Percentiles rank a stretch among this genome's conserved stretches.
Conservation (phyloP, 2,329 filamentous ascomycete genomes). For the Neopestalotiopsis sp. region DNA sequence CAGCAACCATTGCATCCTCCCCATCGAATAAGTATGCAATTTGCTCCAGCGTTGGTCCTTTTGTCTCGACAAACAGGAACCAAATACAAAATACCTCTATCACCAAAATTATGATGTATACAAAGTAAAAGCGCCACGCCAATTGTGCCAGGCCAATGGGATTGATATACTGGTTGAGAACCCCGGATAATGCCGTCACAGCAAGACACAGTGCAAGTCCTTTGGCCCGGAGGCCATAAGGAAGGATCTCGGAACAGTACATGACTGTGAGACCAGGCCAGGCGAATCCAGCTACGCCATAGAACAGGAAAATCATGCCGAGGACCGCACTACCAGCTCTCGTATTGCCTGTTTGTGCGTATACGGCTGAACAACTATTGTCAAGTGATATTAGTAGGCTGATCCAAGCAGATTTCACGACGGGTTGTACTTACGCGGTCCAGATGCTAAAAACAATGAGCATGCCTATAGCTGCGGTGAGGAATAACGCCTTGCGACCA, state of each 20-base stretch:
- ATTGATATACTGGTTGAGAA: slow-evolving; percentile 48
- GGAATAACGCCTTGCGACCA: slow-evolving; percentile 22
- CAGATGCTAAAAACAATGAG: slow-evolving; percentile 39
- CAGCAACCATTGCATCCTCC: background rate
- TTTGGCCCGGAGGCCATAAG: slow-evolving; percentile 55
- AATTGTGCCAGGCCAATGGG: slow-evolving; percentile 56
- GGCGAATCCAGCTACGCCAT: slow-evolving; percentile 57
- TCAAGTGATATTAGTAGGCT: background rate
- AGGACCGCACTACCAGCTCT: slow-evolving; percentile 32
- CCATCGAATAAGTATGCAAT: background rate
- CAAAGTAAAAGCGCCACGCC: slow-evolving; percentile 60
- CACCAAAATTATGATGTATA: slow-evolving; percentile 55
- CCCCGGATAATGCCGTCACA: slow-evolving; percentile 33
- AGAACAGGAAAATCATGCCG: slow-evolving; percentile 38
- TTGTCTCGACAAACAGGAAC: background rate
- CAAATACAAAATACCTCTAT: background rate
- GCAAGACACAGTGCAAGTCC: slow-evolving; percentile 45
- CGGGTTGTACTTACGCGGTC: slow-evolving; percentile 29
- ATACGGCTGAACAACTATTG: slow-evolving; percentile 33
- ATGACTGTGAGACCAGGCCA: slow-evolving; percentile 56
- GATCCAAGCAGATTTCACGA: background rate
- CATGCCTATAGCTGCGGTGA: slow-evolving; percentile 29
- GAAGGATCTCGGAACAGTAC: slow-evolving; percentile 57
- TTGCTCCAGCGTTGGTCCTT: background rate
- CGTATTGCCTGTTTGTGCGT: slow-evolving; percentile 33